Percentiles rank a stretch among this genome's conserved stretches.
Evolutionary conservation across 805 yeast species (phyloP).

Genomic region (Yueomyces sinensis): DNA sequence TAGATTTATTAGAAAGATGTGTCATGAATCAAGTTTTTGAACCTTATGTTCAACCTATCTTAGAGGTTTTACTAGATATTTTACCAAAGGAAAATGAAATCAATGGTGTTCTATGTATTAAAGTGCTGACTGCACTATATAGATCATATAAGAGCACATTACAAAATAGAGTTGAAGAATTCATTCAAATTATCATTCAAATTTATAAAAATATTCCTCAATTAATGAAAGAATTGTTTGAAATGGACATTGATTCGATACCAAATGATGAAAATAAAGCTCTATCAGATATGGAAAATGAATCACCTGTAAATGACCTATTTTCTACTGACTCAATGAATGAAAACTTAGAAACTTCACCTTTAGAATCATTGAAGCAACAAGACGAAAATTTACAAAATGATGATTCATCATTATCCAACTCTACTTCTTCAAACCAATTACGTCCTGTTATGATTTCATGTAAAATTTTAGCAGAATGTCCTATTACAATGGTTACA

Average conservation of each 20-base stretch:
- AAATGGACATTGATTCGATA: slow-evolving; percentile 11
- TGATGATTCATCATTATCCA: slow-evolving; percentile 1
- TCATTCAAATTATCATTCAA: slow-evolving; percentile 59
- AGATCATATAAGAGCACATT: slow-evolving; percentile 64
- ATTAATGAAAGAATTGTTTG: slow-evolving; percentile 61
- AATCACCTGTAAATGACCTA: background rate
- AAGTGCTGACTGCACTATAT: slow-evolving; percentile 72
- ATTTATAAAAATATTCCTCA: slow-evolving; percentile 71
- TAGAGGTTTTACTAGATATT: slow-evolving; percentile 43
- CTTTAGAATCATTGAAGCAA: background rate
- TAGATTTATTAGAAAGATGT: slow-evolving; percentile 70
- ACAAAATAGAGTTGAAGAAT: slow-evolving; percentile 61
- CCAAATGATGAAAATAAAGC: background rate
- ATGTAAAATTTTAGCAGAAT: slow-evolving; percentile 85
- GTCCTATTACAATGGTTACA: slow-evolving; percentile 94
- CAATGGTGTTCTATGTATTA: slow-evolving; percentile 85
- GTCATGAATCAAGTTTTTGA: slow-evolving; percentile 74
- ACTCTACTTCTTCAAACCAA: slow-evolving; percentile 23
- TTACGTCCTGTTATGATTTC: slow-evolving; percentile 62
- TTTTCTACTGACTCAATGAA: too few relatives aligned
- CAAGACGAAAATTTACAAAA: slow-evolving; percentile 2
- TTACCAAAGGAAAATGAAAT: slow-evolving; percentile 82
- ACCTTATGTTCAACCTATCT: slow-evolving; percentile 48
- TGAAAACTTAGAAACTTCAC: background rate
- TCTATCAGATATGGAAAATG: background rate